Conservation (phyloP, 2,329 filamentous ascomycete genomes). For the Huntiella bhutanensis region DNA sequence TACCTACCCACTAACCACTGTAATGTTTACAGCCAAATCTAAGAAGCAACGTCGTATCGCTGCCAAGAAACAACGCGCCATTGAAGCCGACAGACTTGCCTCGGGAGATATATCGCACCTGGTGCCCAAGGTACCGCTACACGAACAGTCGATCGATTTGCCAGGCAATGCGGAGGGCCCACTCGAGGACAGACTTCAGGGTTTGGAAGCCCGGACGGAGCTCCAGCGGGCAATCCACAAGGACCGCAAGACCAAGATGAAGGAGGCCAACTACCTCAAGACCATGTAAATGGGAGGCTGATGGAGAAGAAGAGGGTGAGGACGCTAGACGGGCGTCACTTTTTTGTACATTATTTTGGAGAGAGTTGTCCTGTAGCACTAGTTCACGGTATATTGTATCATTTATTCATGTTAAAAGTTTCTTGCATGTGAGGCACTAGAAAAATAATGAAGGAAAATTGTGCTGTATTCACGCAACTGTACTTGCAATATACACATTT, state of each 20-base stretch:
- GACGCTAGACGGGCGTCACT: background rate
- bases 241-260: slow-evolving; percentile 58
- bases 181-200: slow-evolving; percentile 27
- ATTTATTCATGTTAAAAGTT: background rate
- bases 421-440: background rate
- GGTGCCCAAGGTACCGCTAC: slow-evolving; percentile 51
- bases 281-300: slow-evolving; percentile 36
- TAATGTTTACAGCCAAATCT: slow-evolving; percentile 45
- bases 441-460: too few relatives aligned
- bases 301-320: background rate
- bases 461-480: too few relatives aligned
- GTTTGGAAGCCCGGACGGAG: slow-evolving; percentile 35
- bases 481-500: background rate
- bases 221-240: slow-evolving; percentile 53
- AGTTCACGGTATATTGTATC: slow-evolving; percentile 1
- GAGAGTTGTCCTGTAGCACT: slow-evolving; percentile 6
- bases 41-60: slow-evolving; percentile 62
- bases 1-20: background rate
- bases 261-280: slow-evolving; percentile 74
- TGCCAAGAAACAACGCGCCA: slow-evolving; percentile 39
- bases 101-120: slow-evolving; percentile 47
- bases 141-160: slow-evolving; percentile 62
- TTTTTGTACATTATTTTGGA: slow-evolving; percentile 10
- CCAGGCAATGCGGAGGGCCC: slow-evolving; percentile 29
- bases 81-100: slow-evolving; percentile 41